These are phyloP conservation scores for Ascochyta viciae-villosae DNA, from an alignment of 2,329 filamentous ascomycete genomes.

Conservation along the genomic window DNA sequence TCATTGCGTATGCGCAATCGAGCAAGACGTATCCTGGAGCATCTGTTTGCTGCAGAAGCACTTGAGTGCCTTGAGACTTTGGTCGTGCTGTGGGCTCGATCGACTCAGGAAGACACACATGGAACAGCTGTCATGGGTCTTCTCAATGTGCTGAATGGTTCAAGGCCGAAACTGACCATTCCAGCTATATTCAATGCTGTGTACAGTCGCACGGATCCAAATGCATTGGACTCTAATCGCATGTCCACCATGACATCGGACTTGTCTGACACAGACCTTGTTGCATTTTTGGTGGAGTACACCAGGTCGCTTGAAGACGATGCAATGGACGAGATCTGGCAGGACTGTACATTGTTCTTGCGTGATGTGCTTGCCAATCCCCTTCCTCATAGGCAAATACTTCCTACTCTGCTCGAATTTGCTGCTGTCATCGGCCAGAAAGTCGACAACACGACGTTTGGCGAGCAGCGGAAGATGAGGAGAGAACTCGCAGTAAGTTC, in stretches of 20 bases:
- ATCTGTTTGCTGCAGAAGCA: constrained; percentile 89
- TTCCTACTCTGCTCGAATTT: constrained; percentile 87
- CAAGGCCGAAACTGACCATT: constrained; percentile 87
- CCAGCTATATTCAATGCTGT: constrained; percentile 95
- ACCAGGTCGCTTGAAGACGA: constrained; percentile 91
- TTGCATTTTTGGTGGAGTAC: constrained; percentile 90
- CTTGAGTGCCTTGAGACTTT: constrained; percentile 93
- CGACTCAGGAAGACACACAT: constrained; percentile 57
- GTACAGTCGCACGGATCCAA: constrained; percentile 90
- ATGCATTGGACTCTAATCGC: constrained; percentile 76
- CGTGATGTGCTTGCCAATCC: constrained; percentile 91
- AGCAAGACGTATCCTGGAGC: constrained; percentile 85
- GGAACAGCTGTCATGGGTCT: constrained; percentile 79
- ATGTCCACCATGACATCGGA: constrained; percentile 90
- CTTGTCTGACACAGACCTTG: constrained; percentile 81
- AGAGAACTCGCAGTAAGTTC: constrained; percentile 82
- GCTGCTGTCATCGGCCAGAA: constrained; percentile 90
- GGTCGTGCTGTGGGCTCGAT: constrained; percentile 79
- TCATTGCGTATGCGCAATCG: constrained; percentile 90
- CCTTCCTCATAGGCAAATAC: constrained; percentile 89
- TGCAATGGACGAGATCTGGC: constrained; percentile 97
- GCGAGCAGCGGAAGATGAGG: constrained; percentile 90
- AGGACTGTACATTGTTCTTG: constrained; percentile 89
- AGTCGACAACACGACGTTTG: constrained; percentile 97
- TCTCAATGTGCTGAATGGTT: constrained; percentile 88